These are phyloP conservation scores for Rubia tinctorum DNA, from an alignment of 305 asterid species.

Conservation along the genomic window DNA sequence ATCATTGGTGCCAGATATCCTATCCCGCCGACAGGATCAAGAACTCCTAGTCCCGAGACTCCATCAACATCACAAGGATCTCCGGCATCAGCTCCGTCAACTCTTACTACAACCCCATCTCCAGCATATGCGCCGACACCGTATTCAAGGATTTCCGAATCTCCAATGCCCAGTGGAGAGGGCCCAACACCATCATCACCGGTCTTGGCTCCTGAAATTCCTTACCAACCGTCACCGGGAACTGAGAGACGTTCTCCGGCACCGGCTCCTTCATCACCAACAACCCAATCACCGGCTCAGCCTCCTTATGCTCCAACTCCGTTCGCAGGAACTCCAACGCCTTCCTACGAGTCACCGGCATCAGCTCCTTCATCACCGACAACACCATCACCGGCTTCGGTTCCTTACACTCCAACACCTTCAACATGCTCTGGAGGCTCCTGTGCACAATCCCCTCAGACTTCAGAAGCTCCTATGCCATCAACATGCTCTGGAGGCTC, in stretches of 20 bases:
- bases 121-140: no score
- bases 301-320: background rate
- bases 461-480: background rate
- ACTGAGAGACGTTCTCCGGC: background rate
- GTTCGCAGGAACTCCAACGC: background rate
- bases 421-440: background rate
- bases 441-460: background rate
- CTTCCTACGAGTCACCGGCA: background rate
- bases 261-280: background rate
- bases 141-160: background rate
- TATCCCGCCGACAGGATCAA: background rate
- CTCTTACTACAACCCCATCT: no score
- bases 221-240: background rate
- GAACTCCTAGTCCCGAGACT: background rate
- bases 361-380: background rate
- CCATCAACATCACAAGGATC: background rate
- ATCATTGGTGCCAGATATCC: background rate
- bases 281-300: background rate
- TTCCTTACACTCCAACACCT: background rate
- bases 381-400: background rate
- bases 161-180: background rate
- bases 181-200: background rate
- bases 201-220: background rate
- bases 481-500: background rate
- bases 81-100: no score